These are phyloP conservation scores for Metschnikowia picachoensis DNA, from an alignment of 805 yeast species.

Conservation along the genomic window DNA sequence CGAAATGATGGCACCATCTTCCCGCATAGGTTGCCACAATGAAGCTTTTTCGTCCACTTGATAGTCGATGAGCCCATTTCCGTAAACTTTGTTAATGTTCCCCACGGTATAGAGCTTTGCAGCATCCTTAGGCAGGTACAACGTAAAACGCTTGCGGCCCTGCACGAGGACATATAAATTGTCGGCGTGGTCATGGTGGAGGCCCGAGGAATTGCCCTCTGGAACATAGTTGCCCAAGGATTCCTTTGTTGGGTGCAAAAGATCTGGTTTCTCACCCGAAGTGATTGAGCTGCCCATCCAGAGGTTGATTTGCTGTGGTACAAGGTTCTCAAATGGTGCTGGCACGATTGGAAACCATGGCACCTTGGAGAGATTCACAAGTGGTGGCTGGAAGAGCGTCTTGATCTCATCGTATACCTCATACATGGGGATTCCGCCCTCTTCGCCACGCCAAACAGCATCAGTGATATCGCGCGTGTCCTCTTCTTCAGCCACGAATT, in stretches of 20 bases:
- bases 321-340: slow-evolving; percentile 35
- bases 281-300: slow-evolving; percentile 57
- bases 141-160: slow-evolving; percentile 64
- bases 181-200: slow-evolving; percentile 81
- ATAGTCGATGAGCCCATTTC: slow-evolving; percentile 69
- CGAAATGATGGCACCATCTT: slow-evolving; percentile 57
- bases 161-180: slow-evolving; percentile 59
- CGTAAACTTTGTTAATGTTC: slow-evolving; percentile 44
- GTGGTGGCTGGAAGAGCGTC: slow-evolving; percentile 60
- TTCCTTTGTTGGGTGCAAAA: slow-evolving; percentile 12
- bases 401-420: slow-evolving; percentile 2
- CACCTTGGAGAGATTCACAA: slow-evolving; percentile 38
- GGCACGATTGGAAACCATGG: slow-evolving; percentile 40
- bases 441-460: slow-evolving; percentile 21
- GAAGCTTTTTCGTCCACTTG: slow-evolving; percentile 50
- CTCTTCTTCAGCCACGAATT: slow-evolving; percentile 22
- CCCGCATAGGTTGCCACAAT: slow-evolving; percentile 57
- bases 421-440: slow-evolving; percentile 30
- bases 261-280: slow-evolving; percentile 10
- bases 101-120: slow-evolving; percentile 62
- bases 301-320: slow-evolving; percentile 69
- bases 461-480: slow-evolving; percentile 42
- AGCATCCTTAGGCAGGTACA: slow-evolving; percentile 63
- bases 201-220: slow-evolving; percentile 62
- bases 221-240: slow-evolving; percentile 57